These are phyloP conservation scores for Paramyrothecium sp. DNA, from an alignment of 2,329 filamentous ascomycete species.

Conservation along the genomic window DNA sequence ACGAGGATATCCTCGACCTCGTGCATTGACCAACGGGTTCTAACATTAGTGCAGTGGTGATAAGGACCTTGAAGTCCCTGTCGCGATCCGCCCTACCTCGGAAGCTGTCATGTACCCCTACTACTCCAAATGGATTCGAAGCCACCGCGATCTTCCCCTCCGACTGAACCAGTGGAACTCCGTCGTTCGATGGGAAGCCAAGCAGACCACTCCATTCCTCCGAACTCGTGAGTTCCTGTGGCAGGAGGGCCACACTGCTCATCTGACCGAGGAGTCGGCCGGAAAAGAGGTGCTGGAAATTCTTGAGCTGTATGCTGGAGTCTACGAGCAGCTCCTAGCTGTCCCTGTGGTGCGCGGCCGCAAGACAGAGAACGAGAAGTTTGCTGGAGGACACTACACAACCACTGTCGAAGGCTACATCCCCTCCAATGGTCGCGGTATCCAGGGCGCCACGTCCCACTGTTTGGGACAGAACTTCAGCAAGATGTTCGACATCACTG, in stretches of 20 bases:
- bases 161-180: constrained; percentile 99
- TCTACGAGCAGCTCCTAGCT: constrained; percentile 92
- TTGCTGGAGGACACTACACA: constrained; percentile 93
- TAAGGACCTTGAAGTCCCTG: constrained; percentile 82
- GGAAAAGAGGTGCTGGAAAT: constrained; percentile 88
- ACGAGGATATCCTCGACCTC: neutral
- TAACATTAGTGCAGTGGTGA: constrained; percentile 62
- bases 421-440: constrained; percentile 90
- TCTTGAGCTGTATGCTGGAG: constrained; percentile 84
- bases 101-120: constrained; percentile 92
- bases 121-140: constrained; percentile 96
- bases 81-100: constrained; percentile 67
- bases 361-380: constrained; percentile 98
- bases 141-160: constrained; percentile 89
- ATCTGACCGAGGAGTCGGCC: constrained; percentile 79
- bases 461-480: constrained; percentile 96
- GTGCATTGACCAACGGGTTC: neutral
- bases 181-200: constrained; percentile 90
- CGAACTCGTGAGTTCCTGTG: constrained; percentile 93
- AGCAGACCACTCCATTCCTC: constrained; percentile 85
- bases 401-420: constrained; percentile 98
- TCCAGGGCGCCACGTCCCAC: constrained; percentile 94
- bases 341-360: constrained; percentile 90
- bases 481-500: constrained; percentile 98
- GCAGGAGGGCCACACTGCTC: constrained; percentile 94